Evolutionary conservation across 768 basidiomycete species (phyloP), one percentile per base, ranked within the genome.

Genomic region (Boletus rubropictus): DNA sequence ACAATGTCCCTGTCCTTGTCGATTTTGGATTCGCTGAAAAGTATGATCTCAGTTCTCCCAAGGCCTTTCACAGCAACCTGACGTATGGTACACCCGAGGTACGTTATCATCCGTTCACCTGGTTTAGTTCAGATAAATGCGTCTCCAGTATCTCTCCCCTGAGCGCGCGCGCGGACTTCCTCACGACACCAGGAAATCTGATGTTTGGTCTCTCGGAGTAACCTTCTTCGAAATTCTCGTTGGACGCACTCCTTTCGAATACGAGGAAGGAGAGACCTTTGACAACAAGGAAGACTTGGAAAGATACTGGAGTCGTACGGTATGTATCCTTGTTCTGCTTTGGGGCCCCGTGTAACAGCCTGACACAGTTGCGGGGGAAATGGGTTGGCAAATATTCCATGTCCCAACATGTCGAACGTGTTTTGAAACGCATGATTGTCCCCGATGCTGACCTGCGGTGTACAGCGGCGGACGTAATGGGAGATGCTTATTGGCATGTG

Each of bases 21-120:
- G 96, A 98, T 66, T 99, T 96, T 59, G 95, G 96, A 1, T 99
- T 98, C 57, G 91, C 95, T 2, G 89, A 95, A 59, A 81, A 80
- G 54, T 93, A 93, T 61, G 84, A 89, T 53, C 58, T 76, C 35
- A 64, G 69, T 1, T 79, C 81, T 0, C 63, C 71, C 15, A 80
- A 79, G 17, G 83, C 86, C 1, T 91, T 92, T 70, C 80, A 82
- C 53, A 88, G 86, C 56, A 87, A 87, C 57, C 75, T 90, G 38
- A 80, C 88, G 1, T 89, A 89, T 60, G 95, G 93, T 5, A 98
- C 94, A 4, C 92, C 93, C 22, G 92, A 95, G 72, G 88, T 89
- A 62, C 48, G 50, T 43, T 11, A 24, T 17, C 39, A 9, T 40
- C n/a, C 6, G 17, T 31, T n/a, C 14, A 22, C 20, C 3, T 20